Conservation (phyloP, 176 grass and related monocot species). For the Alloteropsis semialata region DNA sequence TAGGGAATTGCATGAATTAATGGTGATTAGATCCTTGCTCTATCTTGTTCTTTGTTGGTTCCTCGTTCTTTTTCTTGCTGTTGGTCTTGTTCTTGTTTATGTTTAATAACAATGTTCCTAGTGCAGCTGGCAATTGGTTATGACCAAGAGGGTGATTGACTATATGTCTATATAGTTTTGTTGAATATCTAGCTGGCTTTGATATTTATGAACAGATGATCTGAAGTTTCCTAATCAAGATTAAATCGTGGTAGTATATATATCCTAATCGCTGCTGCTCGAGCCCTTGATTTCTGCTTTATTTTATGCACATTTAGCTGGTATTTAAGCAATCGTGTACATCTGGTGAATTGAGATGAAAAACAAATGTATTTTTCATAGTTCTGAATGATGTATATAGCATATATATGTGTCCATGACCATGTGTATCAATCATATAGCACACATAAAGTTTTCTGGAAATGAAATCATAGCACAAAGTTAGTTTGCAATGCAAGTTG, state of each 20-base stretch:
- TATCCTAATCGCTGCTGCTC: not conserved
- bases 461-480: too few species aligned
- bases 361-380: not conserved
- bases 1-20: constrained; percentile 5
- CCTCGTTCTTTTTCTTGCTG: not conserved
- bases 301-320: constrained; percentile 6
- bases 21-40: not conserved
- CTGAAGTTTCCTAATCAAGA: not conserved
- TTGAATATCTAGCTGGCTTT: not conserved
- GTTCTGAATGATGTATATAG: not conserved
- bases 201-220: not conserved
- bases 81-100: not conserved
- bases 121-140: constrained; percentile 6
- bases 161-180: too few species aligned
- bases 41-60: constrained; percentile 22
- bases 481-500: too few species aligned
- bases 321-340: not conserved
- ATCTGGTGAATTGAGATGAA: constrained; percentile 2
- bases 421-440: not conserved
- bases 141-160: not conserved
- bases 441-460: too few species aligned
- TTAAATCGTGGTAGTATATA: not conserved
- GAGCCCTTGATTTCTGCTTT: constrained; percentile 2
- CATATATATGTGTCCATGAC: not conserved
- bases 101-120: not conserved